Percentiles rank a stretch among this genome's conserved stretches.
Conservation (phyloP, 768 basidiomycete species). For the Tricholoma terreum region DNA sequence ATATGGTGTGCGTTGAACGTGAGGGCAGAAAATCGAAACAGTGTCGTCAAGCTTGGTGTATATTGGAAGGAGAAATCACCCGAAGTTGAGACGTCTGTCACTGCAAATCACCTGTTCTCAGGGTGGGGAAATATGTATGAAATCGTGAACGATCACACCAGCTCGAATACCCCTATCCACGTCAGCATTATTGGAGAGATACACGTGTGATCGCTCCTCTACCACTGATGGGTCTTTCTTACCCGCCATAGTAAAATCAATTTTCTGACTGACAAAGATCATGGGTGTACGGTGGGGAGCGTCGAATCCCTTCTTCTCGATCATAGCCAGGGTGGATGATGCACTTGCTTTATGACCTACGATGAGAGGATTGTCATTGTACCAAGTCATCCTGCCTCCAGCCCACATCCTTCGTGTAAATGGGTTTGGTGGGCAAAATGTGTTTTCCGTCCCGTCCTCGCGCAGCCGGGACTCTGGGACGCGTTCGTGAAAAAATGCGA, state of each 20-base stretch:
- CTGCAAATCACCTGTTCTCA: conserved; percentile 29
- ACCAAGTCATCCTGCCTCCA: conserved; percentile 66
- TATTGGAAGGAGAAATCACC: conserved; percentile 63
- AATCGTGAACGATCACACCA: conserved; percentile 33
- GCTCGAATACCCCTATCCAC: conserved; percentile 33
- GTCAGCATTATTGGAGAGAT: conserved; percentile 35
- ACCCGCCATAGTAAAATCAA: conserved; percentile 48
- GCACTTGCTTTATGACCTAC: conserved; percentile 54
- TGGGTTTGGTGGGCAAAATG: conserved; percentile 69
- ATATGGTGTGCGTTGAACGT: conserved; percentile 86
- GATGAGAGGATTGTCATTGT: conserved; percentile 41
- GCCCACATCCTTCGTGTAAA: conserved; percentile 85
- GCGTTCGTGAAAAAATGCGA: conserved; percentile 71
- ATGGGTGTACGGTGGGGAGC: conserved; percentile 50
- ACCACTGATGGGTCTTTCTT: conserved; percentile 43
- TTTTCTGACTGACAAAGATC: conserved; percentile 71
- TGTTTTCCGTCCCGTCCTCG: conserved; percentile 69
- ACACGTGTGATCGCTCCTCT: conserved; percentile 72
- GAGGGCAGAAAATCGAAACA: conserved; percentile 85
- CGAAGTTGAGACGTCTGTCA: conserved; percentile 45
- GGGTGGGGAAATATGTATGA: neutral
- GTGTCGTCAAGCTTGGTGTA: conserved; percentile 62
- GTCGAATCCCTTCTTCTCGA: conserved; percentile 67
- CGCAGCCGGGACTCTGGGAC: conserved; percentile 55
- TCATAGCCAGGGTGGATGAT: conserved; percentile 43